These are phyloP conservation scores for Picochlorum sp. DNA, from an alignment of 139 green algal genomes.

Conservation along the genomic window DNA sequence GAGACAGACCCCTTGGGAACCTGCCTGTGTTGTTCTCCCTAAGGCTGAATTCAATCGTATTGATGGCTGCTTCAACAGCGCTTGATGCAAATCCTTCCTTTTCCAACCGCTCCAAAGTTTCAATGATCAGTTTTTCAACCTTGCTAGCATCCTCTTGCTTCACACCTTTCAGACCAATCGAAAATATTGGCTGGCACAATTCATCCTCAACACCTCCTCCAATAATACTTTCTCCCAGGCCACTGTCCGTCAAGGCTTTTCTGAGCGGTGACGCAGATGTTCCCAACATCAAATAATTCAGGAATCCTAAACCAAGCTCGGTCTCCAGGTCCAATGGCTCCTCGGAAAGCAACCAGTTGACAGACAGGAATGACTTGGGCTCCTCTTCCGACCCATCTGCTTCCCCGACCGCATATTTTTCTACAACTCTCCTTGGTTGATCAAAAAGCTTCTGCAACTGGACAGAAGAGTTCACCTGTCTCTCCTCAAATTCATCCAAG, in stretches of 20 bases:
- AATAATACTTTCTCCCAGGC: conserved; percentile 83
- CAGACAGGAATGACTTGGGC: conserved; percentile 67
- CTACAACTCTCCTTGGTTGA: conserved; percentile 23
- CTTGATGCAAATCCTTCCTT: conserved; percentile 60
- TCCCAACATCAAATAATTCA: conserved; percentile 94
- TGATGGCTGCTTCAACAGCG: conserved; percentile 86
- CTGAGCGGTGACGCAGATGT: conserved; percentile 79
- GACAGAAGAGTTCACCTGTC: conserved; percentile 65
- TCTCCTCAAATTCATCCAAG: conserved; percentile 73
- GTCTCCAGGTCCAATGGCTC: conserved; percentile 83
- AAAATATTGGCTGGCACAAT: conserved; percentile 83
- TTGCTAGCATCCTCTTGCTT: conserved; percentile 21
- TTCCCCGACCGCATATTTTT: conserved; percentile 49
- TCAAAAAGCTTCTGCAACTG: conserved; percentile 62
- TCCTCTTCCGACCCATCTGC: conserved; percentile 45
- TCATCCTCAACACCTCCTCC: conserved; percentile 90
- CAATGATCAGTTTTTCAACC: conserved; percentile 78
- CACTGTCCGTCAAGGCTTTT: conserved; percentile 87
- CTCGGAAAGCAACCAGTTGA: conserved; percentile 91
- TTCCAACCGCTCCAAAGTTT: conserved; percentile 60
- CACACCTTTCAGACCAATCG: conserved; percentile 55
- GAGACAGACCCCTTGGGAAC: conserved; percentile 88
- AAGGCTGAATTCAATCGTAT: conserved; percentile 97
- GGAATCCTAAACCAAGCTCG: conserved; percentile 82
- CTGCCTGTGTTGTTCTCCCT: conserved; percentile 98